Evolutionary conservation across 257 asterid genomes (phyloP).

Genomic region (Solanum megistacrolobum): DNA sequence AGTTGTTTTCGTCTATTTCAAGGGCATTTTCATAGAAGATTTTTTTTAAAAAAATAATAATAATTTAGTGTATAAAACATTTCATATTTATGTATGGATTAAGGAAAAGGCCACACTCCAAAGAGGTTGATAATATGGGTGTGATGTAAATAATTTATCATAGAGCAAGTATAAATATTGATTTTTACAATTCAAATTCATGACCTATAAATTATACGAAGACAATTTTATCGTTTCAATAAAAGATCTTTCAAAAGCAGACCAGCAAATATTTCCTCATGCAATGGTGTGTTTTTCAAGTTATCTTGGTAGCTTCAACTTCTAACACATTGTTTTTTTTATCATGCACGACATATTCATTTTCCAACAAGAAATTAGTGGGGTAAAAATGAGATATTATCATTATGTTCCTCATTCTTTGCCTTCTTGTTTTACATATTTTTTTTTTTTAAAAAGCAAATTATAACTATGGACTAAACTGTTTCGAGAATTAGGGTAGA

Average conservation of each 20-base stretch:
- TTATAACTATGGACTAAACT: background rate
- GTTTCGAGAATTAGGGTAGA: background rate
- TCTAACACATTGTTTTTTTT: background rate
- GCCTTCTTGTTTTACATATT: background rate
- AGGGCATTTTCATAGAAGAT: background rate
- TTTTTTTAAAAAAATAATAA: too few species aligned
- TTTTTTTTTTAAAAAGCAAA: background rate
- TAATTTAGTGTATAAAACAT: too few species aligned
- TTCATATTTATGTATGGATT: background rate
- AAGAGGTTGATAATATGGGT: background rate
- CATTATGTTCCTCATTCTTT: background rate
- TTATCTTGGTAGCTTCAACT: background rate
- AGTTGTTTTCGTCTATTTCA: background rate
- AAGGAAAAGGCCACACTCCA: background rate
- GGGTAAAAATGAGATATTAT: background rate
- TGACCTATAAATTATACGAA: rapidly evolving
- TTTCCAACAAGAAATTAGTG: background rate
- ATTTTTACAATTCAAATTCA: rapidly evolving
- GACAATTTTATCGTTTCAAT: background rate
- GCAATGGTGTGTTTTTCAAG: background rate
- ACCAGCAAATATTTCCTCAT: background rate
- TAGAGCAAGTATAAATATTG: background rate
- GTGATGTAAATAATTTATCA: background rate
- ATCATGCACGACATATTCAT: background rate
- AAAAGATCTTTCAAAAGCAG: background rate